Base-by-base conservation (phyloP, 768 basidiomycete species). In the Scleroderma citrinum region DNA sequence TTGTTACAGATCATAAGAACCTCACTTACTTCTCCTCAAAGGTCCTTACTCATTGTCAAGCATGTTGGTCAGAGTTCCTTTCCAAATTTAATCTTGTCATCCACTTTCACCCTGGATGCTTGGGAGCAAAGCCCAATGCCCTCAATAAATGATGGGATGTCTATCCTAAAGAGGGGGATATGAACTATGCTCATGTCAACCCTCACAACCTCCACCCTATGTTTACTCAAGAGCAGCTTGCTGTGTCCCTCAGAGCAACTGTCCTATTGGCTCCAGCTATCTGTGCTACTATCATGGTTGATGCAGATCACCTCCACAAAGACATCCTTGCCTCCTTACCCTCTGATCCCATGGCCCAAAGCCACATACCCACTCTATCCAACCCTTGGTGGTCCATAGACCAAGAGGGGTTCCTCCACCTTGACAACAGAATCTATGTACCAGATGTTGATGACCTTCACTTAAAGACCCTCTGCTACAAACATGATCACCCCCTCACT, bases 61-160 rank as follows among this genome's bases (percentile, higher is more conserved):
- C 46, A 13, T 46, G 59, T 8, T 72, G 69, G 71, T 56, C 57
- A 3, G 56, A 72, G 61, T 67, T 65, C 46, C 62, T 77, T 26
- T 66, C 68, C 6, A 62, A 70, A n/a, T 74, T 67, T 52, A 53
- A 60, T 31, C 35, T 55, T 14, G 21, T 44, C 7, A 37, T 43
- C 36, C 34, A 26, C 24, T 52, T 37, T n/a, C 11, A 20, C 8
- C 17, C 36, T 20, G 36, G n/a, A n/a, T 55, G 55, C 45, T 53
- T 61, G 1, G 35, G 36, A 5, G n/a, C 13, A n/a, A 37, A 37
- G 36, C 36, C 36, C n/a, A 7, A 37, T n/a, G 36, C 36, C n/a
- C 36, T 37, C 36, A 37, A 4, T n/a, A 2, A 8, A n/a, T 8
- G 36, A 20, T 37, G 36, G 36, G 36, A 37, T 8, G n/a, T 37